Base-by-base conservation (phyloP, 2,329 filamentous ascomycete genomes). In the Beauveria brongniartii region DNA sequence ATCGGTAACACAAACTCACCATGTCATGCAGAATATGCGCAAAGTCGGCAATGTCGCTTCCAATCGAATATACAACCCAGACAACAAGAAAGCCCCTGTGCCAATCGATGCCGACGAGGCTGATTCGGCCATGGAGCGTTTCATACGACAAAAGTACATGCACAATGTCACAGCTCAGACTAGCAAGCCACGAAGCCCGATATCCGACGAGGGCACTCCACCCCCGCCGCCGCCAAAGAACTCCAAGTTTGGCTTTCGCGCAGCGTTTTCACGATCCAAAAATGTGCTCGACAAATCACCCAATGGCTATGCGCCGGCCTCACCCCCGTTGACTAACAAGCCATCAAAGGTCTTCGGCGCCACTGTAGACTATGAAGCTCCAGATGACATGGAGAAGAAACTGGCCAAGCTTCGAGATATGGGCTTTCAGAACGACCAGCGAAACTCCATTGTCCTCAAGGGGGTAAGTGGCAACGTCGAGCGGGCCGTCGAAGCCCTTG, bases 71-170 rank as follows among this genome's bases (percentile, higher is more conserved):
- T 97, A 91, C 77, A 99, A 99, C 70, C 89, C 94, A 30, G 84
- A 89, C 67, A 92, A 90, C 74, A 84, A 89, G 67, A 89, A 87
- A 68, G 87, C 94, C 1, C 85, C 93, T 5, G 87, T 97, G 18
- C 92, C 94, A 0, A 82, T 96, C 67, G 94, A 97, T 70, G 85
- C 85, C 44, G 94, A 99, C 75, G 92, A 97, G 76, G 90, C 89
- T 54, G 93, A 99, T 72, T 89, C 90, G 12, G 91, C 90, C 30
- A 94, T 99, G 89, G 94, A 99, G 75, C 85, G 91, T 63, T 97
- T 93, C 73, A 96, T 99, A 67, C 83, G 93, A 63, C 88, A 93
- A 70, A 99, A 99, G 74, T 99, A 99, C 74, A 86, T 92, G 71
- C 86, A 87, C 67, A 76, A 77, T 62, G 69, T 73, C 53, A 64